Conservation (phyloP, 352 stramenopile genomes). For the Pythium rhizo-oryzae region DNA sequence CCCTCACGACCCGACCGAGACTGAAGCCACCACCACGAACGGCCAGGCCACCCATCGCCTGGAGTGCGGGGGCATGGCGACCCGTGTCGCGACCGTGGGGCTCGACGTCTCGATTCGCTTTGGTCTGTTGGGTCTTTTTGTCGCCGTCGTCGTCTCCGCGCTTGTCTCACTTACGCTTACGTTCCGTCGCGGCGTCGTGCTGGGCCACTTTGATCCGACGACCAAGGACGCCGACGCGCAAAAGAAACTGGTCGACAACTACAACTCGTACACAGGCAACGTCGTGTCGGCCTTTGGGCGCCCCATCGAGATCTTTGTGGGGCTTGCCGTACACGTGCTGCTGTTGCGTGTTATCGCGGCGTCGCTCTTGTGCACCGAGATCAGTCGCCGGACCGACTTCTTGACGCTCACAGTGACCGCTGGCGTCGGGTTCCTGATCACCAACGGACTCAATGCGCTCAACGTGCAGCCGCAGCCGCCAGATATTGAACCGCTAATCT, state of each 20-base stretch:
- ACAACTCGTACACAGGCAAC: constrained; percentile 18
- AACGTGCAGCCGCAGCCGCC: no score
- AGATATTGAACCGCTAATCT: no score
- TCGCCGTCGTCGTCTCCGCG: background rate
- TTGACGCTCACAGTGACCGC: background rate
- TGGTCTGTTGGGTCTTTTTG: background rate
- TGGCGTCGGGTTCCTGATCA: constrained; percentile 8
- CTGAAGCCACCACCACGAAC: no score
- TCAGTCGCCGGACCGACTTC: background rate
- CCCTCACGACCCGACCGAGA: no score
- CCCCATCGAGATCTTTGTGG: constrained; percentile 2
- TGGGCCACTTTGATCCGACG: background rate
- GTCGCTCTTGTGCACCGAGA: background rate
- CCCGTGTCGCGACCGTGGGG: no score
- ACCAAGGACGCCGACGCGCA: background rate
- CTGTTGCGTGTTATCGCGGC: background rate
- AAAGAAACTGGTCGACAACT: constrained; percentile 19
- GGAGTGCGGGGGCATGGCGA: no score
- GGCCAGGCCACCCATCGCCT: no score
- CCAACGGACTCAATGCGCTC: constrained; percentile 6
- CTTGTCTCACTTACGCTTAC: background rate
- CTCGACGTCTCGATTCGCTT: no score
- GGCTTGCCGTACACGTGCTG: background rate
- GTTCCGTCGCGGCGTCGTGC: background rate
- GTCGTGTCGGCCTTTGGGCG: constrained; percentile 1